A percentile compares a stretch with the other conserved stretches of the same genome.
Evolutionary conservation across 495 filamentous ascomycete species (phyloP).

Genomic region (Penicillium egyptiacum): DNA sequence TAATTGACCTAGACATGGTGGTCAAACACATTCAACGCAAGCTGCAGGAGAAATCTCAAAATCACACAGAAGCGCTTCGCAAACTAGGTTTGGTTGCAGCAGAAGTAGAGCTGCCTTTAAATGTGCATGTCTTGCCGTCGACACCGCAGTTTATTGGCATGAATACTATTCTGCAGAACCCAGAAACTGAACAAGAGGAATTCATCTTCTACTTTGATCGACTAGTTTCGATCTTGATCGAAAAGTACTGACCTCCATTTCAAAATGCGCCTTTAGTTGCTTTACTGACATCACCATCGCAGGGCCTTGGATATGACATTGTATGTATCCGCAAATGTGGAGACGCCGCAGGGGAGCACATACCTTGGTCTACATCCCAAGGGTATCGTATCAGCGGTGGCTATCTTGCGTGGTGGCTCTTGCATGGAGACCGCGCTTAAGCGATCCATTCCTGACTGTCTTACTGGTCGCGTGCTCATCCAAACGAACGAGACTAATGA

Average conservation of each 20-base stretch:
- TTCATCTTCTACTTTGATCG: constrained; percentile 98
- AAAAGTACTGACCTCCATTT: constrained; percentile 53
- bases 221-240: constrained; percentile 76
- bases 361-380: constrained; percentile 68
- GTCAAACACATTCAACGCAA: constrained; percentile 83
- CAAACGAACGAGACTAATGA: constrained; percentile 81
- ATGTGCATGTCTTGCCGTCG: constrained; percentile 67
- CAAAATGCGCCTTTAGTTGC: not conserved
- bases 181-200: constrained; percentile 76
- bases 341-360: constrained; percentile 62
- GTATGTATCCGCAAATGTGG: constrained; percentile 59
- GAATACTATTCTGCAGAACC: constrained; percentile 86
- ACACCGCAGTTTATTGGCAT: constrained; percentile 80
- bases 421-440: constrained; percentile 84
- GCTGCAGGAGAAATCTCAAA: constrained; percentile 78
- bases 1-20: constrained; percentile 67
- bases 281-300: constrained; percentile 9
- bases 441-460: constrained; percentile 87
- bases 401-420: constrained; percentile 83
- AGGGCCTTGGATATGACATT: constrained; percentile 72
- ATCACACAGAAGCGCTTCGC: constrained; percentile 73
- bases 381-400: constrained; percentile 81
- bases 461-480: constrained; percentile 84
- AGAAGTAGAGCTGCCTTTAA: constrained; percentile 68
- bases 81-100: constrained; percentile 67